phyloP scores from a whole-genome alignment of 2,329 filamentous ascomycete species.

The Dothistroma pini region DNA sequence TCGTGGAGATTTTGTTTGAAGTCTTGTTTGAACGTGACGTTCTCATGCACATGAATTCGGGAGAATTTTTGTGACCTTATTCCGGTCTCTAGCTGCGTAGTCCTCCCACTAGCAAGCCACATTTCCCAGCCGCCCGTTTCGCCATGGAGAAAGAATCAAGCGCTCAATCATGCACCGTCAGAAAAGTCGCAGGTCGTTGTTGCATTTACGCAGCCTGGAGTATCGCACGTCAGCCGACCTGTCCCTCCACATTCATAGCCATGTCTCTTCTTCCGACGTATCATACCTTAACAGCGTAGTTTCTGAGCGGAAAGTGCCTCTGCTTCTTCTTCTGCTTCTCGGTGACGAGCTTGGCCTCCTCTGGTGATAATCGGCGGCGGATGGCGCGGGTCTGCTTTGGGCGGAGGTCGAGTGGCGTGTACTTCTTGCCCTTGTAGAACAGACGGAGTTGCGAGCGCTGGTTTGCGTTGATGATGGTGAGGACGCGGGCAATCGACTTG shows the following conservation, averaged over 20 bases:
- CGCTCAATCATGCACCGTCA: conserved; percentile 23
- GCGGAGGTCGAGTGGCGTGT: conserved; percentile 96
- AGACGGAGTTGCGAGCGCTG: conserved; percentile 96
- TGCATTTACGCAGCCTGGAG: conserved; percentile 16
- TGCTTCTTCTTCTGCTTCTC: conserved; percentile 97
- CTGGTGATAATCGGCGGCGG: conserved; percentile 86
- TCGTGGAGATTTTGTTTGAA: background rate
- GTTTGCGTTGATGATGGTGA: conserved; percentile 99
- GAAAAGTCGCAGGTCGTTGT: conserved; percentile 17
- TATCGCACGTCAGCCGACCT: conserved; percentile 8
- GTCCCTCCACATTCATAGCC: background rate
- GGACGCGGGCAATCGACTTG: conserved; percentile 98
- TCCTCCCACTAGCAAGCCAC: conserved; percentile 17
- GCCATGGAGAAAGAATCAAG: conserved; percentile 19
- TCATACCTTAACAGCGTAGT: conserved; percentile 94
- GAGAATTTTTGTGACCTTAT: conserved; percentile 10
- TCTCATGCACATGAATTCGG: conserved; percentile 15
- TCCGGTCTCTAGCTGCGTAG: conserved; percentile 18
- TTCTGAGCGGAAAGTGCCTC: conserved; percentile 96
- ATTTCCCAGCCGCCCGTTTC: conserved; percentile 22
- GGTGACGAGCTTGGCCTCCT: conserved; percentile 79
- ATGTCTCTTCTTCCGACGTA: background rate
- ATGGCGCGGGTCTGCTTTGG: conserved; percentile 98
- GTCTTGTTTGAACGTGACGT: background rate
- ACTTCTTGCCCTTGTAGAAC: conserved; percentile 99